Percentiles rank a stretch among this genome's conserved stretches.
Evolutionary conservation across 164 flowering plant species (phyloP).

Genomic region (Vitis cinerea): DNA sequence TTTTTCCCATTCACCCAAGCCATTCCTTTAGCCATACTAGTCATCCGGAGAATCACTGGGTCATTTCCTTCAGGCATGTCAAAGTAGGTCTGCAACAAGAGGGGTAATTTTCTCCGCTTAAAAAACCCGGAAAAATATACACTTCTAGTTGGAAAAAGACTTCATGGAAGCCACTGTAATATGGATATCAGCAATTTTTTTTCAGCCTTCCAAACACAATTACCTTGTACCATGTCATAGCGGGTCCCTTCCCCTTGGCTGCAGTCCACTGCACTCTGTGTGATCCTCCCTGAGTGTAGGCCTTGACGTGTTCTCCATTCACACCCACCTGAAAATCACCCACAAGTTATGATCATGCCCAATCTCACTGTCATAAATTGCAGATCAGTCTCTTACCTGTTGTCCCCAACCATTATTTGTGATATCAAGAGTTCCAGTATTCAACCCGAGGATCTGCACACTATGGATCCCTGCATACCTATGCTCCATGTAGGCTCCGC

Average conservation of each 20-base stretch:
- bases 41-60: constrained; percentile 63
- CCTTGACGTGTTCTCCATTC: constrained; percentile 50
- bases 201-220: not conserved
- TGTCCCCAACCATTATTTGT: constrained; percentile 66
- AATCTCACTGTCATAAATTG: too few relatives aligned
- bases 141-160: not conserved
- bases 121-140: too few relatives aligned
- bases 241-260: constrained; percentile 22
- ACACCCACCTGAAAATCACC: constrained; percentile 54
- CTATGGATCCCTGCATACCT: constrained; percentile 65
- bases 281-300: constrained; percentile 56
- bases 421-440: constrained; percentile 80
- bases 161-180: not conserved
- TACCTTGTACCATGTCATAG: constrained; percentile 95
- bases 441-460: constrained; percentile 63
- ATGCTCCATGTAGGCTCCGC: constrained; percentile 85
- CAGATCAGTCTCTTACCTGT: constrained; percentile 34
- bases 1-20: constrained; percentile 75
- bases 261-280: constrained; percentile 56
- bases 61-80: constrained; percentile 65
- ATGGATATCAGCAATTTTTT: not conserved
- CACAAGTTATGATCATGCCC: not conserved
- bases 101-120: not conserved
- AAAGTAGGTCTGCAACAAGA: constrained; percentile 54
- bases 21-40: constrained; percentile 73